A percentile compares a stretch with the other conserved stretches of the same genome.
These are phyloP conservation scores for Fraxinus floribunda DNA, from an alignment of 305 asterid species.

Conservation along the genomic window DNA sequence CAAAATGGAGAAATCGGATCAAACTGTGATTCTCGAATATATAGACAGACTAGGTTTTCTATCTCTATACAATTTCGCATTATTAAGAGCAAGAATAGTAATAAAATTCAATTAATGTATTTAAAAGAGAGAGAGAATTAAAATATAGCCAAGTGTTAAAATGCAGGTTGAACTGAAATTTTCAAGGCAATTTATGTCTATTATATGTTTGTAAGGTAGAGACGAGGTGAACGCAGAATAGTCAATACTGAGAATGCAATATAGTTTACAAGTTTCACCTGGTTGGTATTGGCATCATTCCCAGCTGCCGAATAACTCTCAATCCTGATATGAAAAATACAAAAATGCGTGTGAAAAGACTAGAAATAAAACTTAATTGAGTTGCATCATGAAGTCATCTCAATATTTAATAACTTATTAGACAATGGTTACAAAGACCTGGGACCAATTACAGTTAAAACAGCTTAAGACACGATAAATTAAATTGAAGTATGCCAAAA, in stretches of 20 bases:
- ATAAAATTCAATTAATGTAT: not conserved
- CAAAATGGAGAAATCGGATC: not conserved
- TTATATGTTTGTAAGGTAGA: not conserved
- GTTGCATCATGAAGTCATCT: not conserved
- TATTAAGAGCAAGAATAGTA: not conserved
- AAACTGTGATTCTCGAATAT: not conserved
- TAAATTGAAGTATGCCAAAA: not conserved
- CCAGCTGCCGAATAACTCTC: conserved; percentile 40
- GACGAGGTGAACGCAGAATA: not conserved
- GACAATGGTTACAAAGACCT: not conserved
- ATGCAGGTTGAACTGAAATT: not conserved
- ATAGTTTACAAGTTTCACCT: conserved; percentile 49
- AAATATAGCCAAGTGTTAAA: not conserved
- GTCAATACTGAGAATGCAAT: conserved; percentile 9
- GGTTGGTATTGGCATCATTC: conserved; percentile 50
- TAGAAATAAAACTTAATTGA: conserved; percentile 14
- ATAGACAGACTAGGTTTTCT: not conserved
- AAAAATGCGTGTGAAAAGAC: conserved; percentile 12
- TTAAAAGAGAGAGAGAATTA: not conserved
- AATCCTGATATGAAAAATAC: conserved; percentile 45
- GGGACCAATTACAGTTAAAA: not conserved
- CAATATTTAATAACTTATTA: not conserved
- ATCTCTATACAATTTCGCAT: not conserved
- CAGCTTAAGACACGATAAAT: not conserved
- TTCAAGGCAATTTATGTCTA: not conserved